Percentiles rank a stretch among this genome's conserved stretches.
phyloP scores from a whole-genome alignment of 2,329 filamentous ascomycete genomes.

The Talaromyces sp. region DNA sequence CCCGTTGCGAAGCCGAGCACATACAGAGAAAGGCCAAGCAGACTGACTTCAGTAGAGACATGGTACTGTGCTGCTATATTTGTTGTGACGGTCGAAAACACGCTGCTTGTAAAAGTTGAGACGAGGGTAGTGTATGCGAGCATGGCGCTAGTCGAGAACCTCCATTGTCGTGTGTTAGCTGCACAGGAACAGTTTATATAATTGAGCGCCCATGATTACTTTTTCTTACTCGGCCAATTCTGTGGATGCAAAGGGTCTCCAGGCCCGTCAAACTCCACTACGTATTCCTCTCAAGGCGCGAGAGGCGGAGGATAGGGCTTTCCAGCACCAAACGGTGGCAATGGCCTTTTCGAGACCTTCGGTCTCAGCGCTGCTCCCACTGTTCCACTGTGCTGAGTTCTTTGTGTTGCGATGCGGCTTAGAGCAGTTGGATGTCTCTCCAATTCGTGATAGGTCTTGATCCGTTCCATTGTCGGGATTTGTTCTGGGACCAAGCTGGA shows the following conservation, averaged over 20 bases:
- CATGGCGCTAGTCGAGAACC: slow-evolving; percentile 22
- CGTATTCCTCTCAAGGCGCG: slow-evolving; percentile 55
- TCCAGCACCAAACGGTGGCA: slow-evolving; percentile 46
- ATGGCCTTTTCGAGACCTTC: slow-evolving; percentile 23
- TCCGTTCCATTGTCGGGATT: slow-evolving; percentile 22
- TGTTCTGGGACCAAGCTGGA: slow-evolving; percentile 20
- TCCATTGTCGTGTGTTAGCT: slow-evolving; percentile 1
- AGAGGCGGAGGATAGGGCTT: slow-evolving; percentile 53
- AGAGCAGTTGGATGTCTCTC: slow-evolving; percentile 34
- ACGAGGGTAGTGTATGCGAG: slow-evolving; percentile 48
- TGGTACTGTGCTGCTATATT: slow-evolving; percentile 53
- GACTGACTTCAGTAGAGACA: slow-evolving; percentile 44
- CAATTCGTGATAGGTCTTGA: slow-evolving; percentile 29
- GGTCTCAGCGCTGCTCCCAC: slow-evolving; percentile 32
- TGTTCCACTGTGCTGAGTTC: slow-evolving; percentile 38
- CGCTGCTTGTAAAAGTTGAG: slow-evolving; percentile 54
- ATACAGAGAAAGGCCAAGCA: slow-evolving; percentile 37
- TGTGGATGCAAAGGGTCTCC: slow-evolving; percentile 80
- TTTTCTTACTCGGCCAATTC: slow-evolving; percentile 78
- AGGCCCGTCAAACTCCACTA: slow-evolving; percentile 72
- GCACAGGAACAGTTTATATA: not conserved
- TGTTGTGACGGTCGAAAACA: slow-evolving; percentile 64
- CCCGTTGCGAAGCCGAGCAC: slow-evolving; percentile 46
- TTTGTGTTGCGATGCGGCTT: slow-evolving; percentile 36
- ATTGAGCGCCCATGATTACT: slow-evolving; percentile 46